These are phyloP conservation scores for Cudoniella acicularis DNA, from an alignment of 495 filamentous ascomycete genomes.

Conservation along the genomic window DNA sequence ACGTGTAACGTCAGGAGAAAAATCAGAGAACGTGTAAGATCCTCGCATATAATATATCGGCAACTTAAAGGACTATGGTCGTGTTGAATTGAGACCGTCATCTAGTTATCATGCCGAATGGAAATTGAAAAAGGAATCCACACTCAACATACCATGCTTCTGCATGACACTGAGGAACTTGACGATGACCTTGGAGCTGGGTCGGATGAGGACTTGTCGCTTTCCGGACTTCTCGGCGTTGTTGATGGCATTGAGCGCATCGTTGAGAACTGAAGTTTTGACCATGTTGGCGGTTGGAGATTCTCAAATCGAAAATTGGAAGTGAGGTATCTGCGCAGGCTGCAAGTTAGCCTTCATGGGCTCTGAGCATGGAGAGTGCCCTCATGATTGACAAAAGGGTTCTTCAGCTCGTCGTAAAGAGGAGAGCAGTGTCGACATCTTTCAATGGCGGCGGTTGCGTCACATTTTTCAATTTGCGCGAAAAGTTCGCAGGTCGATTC, in stretches of 20 bases:
- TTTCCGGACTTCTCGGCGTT: slow-evolving; percentile 99
- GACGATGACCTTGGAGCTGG: slow-evolving; percentile 97
- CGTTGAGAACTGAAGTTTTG: slow-evolving; percentile 96
- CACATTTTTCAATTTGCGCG: not conserved
- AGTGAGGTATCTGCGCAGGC: slow-evolving; percentile 70
- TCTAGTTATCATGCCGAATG: slow-evolving; percentile 99
- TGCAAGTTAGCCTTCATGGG: slow-evolving; percentile 75
- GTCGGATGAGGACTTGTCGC: slow-evolving; percentile 95
- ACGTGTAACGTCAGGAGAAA: slow-evolving; percentile 73
- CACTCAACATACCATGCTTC: slow-evolving; percentile 85
- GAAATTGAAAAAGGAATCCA: slow-evolving; percentile 14
- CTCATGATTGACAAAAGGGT: slow-evolving; percentile 66
- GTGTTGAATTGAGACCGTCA: slow-evolving; percentile 76
- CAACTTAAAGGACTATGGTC: slow-evolving; percentile 98
- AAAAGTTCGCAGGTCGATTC: not conserved
- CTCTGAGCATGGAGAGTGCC: slow-evolving; percentile 94
- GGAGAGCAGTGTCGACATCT: slow-evolving; percentile 65
- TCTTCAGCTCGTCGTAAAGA: slow-evolving; percentile 84
- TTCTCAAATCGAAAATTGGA: slow-evolving; percentile 76
- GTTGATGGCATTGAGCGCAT: slow-evolving; percentile 99
- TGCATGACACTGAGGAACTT: slow-evolving; percentile 99
- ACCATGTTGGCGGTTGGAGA: slow-evolving; percentile 82
- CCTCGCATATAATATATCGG: slow-evolving; percentile 84
- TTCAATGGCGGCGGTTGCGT: slow-evolving; percentile 21
- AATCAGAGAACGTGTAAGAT: slow-evolving; percentile 94